These are phyloP conservation scores for Zasmidium citrigriseum DNA, from an alignment of 2,329 filamentous ascomycete species.

Conservation along the genomic window DNA sequence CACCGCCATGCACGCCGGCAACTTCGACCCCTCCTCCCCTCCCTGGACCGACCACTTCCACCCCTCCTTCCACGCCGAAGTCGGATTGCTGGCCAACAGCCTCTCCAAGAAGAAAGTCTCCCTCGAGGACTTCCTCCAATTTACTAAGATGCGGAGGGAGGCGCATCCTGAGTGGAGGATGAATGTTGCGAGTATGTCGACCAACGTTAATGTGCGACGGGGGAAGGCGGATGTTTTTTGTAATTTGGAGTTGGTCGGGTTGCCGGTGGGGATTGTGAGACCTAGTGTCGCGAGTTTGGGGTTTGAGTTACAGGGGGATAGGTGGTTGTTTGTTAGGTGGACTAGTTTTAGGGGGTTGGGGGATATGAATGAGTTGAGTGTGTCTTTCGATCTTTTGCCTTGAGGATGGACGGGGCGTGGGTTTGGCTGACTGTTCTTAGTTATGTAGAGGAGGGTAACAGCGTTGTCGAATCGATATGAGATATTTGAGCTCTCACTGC, in stretches of 20 bases:
- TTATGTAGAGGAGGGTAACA: too few species aligned
- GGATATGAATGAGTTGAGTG: background rate
- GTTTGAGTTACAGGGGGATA: background rate
- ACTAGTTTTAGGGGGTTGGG: slow-evolving; percentile 3
- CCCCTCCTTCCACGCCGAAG: background rate
- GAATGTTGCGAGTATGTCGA: background rate
- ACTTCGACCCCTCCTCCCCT: background rate
- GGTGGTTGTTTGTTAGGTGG: slow-evolving; percentile 3
- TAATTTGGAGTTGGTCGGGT: background rate
- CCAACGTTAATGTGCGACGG: background rate
- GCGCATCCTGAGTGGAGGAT: background rate
- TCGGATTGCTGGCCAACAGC: background rate
- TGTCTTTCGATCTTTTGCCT: too few species aligned
- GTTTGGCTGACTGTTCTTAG: too few species aligned
- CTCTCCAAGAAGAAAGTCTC: background rate
- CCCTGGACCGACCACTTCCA: background rate
- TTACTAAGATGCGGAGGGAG: background rate
- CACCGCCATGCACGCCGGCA: background rate
- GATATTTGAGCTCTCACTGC: too few species aligned
- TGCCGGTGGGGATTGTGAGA: slow-evolving; percentile 5
- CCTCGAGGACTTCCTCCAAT: background rate
- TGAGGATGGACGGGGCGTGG: too few species aligned
- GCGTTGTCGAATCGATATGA: too few species aligned
- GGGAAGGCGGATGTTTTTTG: background rate
- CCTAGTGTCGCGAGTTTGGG: background rate